Evolutionary conservation across 2,329 filamentous ascomycete genomes (phyloP).

Genomic region (Paecilomyces dactylethromorphus): DNA sequence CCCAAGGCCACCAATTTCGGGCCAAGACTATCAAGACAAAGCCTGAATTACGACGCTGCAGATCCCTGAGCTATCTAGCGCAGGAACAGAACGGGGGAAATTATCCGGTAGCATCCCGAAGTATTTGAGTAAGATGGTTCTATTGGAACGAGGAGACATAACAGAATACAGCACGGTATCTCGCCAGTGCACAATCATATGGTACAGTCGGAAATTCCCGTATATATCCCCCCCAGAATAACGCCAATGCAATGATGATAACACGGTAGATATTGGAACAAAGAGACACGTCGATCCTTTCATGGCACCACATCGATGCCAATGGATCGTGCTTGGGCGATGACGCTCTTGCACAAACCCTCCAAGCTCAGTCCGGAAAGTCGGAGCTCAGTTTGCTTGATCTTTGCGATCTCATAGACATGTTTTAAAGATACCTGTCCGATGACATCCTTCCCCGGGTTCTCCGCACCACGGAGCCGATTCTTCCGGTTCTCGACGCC

Average conservation of each 20-base stretch:
- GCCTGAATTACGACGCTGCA: not conserved
- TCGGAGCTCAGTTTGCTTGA: constrained; percentile 75
- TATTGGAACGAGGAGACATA: not conserved
- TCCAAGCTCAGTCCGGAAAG: constrained; percentile 65
- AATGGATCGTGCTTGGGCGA: constrained; percentile 68
- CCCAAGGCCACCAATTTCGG: not conserved
- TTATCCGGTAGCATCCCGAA: not conserved
- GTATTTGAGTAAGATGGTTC: not conserved
- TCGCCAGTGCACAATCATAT: not conserved
- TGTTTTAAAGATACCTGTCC: constrained; percentile 89
- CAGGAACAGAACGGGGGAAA: not conserved
- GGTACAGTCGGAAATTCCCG: not conserved
- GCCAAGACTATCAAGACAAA: not conserved
- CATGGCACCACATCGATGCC: constrained; percentile 65
- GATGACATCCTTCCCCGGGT: constrained; percentile 69
- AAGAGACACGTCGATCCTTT: constrained; percentile 5
- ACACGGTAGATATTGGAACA: not conserved
- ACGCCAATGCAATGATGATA: constrained; percentile 4
- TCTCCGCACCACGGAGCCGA: constrained; percentile 66
- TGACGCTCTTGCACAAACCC: constrained; percentile 66
- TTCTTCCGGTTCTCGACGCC: constrained; percentile 66
- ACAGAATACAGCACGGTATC: not conserved
- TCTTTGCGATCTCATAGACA: constrained; percentile 94
- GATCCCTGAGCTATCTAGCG: not conserved
- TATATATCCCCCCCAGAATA: not conserved